These are phyloP conservation scores for Pezicula carpinea DNA, from an alignment of 2,329 filamentous ascomycete species.

Conservation along the genomic window DNA sequence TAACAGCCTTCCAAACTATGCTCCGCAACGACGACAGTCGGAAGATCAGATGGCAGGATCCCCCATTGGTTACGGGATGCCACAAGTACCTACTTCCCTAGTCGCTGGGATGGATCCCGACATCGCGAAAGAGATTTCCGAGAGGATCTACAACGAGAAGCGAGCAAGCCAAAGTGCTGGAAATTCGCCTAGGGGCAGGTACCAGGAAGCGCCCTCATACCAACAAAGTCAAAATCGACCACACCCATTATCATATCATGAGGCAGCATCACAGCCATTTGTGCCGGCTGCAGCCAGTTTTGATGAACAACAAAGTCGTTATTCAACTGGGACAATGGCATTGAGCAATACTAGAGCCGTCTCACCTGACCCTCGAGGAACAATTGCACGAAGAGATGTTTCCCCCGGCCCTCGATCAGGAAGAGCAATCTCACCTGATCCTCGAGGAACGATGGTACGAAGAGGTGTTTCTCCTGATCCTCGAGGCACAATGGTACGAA, in stretches of 20 bases:
- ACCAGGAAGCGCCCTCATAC: constrained; percentile 22
- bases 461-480: no score
- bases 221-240: constrained; percentile 15
- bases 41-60: constrained; percentile 12
- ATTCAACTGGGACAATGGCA: constrained; percentile 19
- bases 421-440: no score
- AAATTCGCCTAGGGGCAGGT: constrained; percentile 37
- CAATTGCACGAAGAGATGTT: no score
- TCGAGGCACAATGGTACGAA: no score
- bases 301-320: constrained; percentile 24
- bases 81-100: constrained; percentile 50
- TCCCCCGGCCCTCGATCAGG: no score
- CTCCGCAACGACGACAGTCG: constrained; percentile 17
- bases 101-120: constrained; percentile 56
- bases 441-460: no score
- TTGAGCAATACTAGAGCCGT: constrained; percentile 21
- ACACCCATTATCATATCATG: constrained; percentile 22
- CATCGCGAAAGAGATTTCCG: constrained; percentile 51
- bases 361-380: constrained; percentile 10
- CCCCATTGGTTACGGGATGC: constrained; percentile 33
- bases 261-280: constrained; percentile 16
- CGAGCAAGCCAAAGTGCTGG: constrained; percentile 38
- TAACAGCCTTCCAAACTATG: constrained; percentile 15
- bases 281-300: constrained; percentile 19
- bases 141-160: constrained; percentile 52